These are phyloP conservation scores for Boletus vinaceobasis DNA, from an alignment of 768 basidiomycete species.

Conservation along the genomic window DNA sequence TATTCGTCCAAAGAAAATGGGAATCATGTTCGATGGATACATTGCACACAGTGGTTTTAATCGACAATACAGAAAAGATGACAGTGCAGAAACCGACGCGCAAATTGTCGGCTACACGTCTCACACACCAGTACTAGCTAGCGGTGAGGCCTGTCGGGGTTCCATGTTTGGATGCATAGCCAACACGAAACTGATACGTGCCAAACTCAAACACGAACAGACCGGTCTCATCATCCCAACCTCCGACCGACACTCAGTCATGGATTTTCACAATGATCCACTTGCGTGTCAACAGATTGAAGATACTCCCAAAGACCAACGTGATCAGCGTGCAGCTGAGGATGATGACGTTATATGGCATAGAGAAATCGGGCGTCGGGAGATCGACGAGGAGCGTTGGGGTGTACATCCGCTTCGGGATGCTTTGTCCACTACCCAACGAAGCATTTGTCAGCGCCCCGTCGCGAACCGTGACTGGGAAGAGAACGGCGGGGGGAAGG, in stretches of 20 bases:
- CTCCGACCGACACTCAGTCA: neutral
- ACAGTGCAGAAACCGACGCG: too few species aligned
- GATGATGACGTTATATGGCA: slow-evolving; percentile 99
- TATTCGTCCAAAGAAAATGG: too few species aligned
- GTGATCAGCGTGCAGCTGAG: slow-evolving; percentile 90
- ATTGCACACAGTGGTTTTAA: too few species aligned
- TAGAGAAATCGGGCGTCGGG: slow-evolving; percentile 98
- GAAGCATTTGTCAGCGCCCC: slow-evolving; percentile 1
- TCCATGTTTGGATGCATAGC: neutral
- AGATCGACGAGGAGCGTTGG: slow-evolving; percentile 80
- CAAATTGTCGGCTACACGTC: too few species aligned
- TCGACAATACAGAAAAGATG: too few species aligned
- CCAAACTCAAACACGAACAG: neutral
- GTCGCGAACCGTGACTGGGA: slow-evolving; percentile 29
- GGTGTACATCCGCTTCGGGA: slow-evolving; percentile 62
- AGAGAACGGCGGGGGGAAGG: slow-evolving; percentile 79
- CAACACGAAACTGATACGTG: neutral
- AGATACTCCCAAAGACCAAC: slow-evolving; percentile 88
- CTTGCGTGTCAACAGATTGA: slow-evolving; percentile 80
- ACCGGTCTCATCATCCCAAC: neutral
- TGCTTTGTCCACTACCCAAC: neutral
- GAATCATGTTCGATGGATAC: too few species aligned
- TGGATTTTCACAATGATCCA: slow-evolving; percentile 56
- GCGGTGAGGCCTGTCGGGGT: neutral
- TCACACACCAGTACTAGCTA: too few species aligned